Base-by-base conservation (phyloP, 2,329 filamentous ascomycete genomes). In the Microdochium trichocladiopsis region DNA sequence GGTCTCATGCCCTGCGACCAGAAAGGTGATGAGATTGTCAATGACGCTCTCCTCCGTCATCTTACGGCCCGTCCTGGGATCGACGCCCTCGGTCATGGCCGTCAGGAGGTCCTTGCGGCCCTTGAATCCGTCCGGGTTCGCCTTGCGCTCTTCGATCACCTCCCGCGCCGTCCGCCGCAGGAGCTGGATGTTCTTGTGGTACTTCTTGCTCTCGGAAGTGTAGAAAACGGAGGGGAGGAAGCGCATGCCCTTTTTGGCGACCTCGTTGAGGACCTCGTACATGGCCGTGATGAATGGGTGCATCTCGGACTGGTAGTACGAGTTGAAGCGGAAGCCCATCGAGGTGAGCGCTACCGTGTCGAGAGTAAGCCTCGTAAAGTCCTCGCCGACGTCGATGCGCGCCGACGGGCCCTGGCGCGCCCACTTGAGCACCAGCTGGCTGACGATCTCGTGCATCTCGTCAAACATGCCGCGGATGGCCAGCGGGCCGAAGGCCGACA, bases 311-410 rank as follows among this genome's bases (percentile, higher is more conserved):
- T 69, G 69, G 57, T 84, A 84, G 61, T 81, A 82, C 1, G 73
- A 77, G 61, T 83, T 83, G 69, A 83, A 83, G 2, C 80, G 73
- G 31, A 71, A 77, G 1, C 71, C 73, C 72, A 80, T 78, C 11
- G 74, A 66, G 58, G 80, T 82, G 10, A 87, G 71, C 2, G 79
- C 82, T 28, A 87, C 77, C 0, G 81, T 81, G 60, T 87, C 83
- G 3, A 86, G 69, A 0, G 82, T 79, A 47, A 86, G 66, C 9
- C 82, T 73, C 0, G 83, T 86, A 54, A 85, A 84, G 60, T 86
- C 83, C 21, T 81, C 75, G 0, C 75, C 71, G 0, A 75, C 74
- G 24, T 73, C 66, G 47, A 86, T 83, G 9, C 72, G 12, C 72
- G 81, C 56, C 0, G 60, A 56, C 3, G 62, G 52, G 2, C 67